Conservation (phyloP, 371 early-diverging fungal genomes). For the Mucor plumbeus region DNA sequence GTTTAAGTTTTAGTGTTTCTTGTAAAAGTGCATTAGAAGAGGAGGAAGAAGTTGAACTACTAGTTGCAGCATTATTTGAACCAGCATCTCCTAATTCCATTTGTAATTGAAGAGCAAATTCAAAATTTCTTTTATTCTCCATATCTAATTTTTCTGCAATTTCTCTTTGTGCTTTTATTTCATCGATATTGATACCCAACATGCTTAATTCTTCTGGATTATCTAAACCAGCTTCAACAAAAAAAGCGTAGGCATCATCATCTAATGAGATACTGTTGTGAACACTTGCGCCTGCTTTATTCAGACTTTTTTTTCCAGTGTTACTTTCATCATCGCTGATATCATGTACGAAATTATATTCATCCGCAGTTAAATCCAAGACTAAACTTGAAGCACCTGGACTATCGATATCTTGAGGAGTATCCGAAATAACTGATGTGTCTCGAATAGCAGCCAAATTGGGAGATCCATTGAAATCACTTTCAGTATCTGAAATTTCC, state of each 20-base stretch:
- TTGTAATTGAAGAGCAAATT: conserved; percentile 13
- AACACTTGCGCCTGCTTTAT: conserved; percentile 1
- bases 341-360: conserved; percentile 4
- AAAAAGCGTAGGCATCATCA: conserved; percentile 26
- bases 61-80: neutral
- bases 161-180: conserved; percentile 16
- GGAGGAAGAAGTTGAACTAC: neutral
- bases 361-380: conserved; percentile 27
- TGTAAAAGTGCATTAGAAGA: neutral
- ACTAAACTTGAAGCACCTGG: conserved; percentile 3
- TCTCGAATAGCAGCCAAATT: neutral
- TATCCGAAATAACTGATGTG: neutral
- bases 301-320: neutral
- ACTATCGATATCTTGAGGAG: neutral
- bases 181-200: conserved; percentile 31
- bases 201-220: conserved; percentile 17
- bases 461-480: neutral
- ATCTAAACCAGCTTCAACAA: conserved; percentile 27
- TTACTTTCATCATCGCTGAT: neutral
- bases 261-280: conserved; percentile 16
- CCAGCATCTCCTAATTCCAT: neutral
- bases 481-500: conserved; percentile 8
- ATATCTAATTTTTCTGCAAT: conserved; percentile 13
- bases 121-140: conserved; percentile 13
- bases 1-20: neutral